These are phyloP conservation scores for Botrytis fabae DNA, from an alignment of 2,329 filamentous ascomycete species.

Conservation along the genomic window DNA sequence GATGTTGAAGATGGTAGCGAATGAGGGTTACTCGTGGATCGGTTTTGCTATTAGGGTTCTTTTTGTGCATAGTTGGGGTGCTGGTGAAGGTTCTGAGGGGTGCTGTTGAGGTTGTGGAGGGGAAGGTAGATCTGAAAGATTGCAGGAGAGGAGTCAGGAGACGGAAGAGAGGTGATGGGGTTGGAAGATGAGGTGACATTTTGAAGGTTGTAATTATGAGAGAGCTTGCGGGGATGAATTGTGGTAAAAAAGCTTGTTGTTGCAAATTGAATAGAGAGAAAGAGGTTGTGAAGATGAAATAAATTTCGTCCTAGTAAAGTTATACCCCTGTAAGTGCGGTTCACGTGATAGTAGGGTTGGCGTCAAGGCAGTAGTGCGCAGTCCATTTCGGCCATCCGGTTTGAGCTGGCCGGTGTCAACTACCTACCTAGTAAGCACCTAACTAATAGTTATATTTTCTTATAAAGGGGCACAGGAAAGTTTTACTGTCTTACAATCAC, in stretches of 20 bases:
- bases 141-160: constrained; percentile 37
- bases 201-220: constrained; percentile 12
- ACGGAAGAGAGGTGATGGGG: constrained; percentile 30
- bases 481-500: background rate
- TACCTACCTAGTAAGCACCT: too few relatives aligned
- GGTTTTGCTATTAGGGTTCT: constrained; percentile 27
- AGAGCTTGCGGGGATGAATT: too few relatives aligned
- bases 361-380: background rate
- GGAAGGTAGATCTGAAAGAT: constrained; percentile 27
- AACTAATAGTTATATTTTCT: background rate
- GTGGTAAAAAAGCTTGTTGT: constrained; percentile 11
- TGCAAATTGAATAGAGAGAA: background rate
- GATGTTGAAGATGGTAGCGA: constrained; percentile 69
- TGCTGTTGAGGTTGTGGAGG: constrained; percentile 15
- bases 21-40: constrained; percentile 53
- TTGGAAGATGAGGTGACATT: constrained; percentile 29
- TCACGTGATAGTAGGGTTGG: background rate
- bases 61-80: constrained; percentile 23
- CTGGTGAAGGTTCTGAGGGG: constrained; percentile 31
- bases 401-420: background rate
- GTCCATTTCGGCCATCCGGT: background rate
- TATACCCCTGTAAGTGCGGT: background rate
- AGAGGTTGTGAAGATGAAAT: background rate
- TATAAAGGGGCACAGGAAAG: background rate
- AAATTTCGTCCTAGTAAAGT: constrained; percentile 12